Evolutionary conservation across 1,139 yeast genomes (phyloP), one percentile per base, ranked within the genome.

Genomic region (Dujonia santamariae): DNA sequence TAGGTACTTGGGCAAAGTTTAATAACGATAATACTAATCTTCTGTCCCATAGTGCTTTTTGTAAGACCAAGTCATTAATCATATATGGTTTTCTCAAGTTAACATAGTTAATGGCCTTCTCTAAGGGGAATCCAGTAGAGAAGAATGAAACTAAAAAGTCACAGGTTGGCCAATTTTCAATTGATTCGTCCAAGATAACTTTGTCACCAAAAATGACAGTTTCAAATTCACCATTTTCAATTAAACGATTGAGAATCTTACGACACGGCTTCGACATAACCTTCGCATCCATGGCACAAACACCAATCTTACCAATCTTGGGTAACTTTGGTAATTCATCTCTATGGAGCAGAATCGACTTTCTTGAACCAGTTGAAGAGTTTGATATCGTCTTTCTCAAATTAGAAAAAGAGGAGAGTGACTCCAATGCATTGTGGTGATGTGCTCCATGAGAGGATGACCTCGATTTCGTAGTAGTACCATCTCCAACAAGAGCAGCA

Each of bases 81-180:
- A 85, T 64, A 49, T 77, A 92, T 0, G 99, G 99, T 52, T 88
- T 86, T 35, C 98, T 75, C 43, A 90, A 75, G 43, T 87, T 83
- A 26, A 82, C 96, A 53, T 94, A 94, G 20, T 81, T 75, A 40
- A 94, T 90, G 2, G 98, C 98, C 59, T 94, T 94, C 51, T 92
- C 96, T 28, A 94, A 67, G 0, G 99, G 98, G 61, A 94, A 94
- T 0, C 99, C 99, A 24, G 80, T 78, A n/a, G 96, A 85, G 56
- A 92, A 92, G 59, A 92, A 92, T 48, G 94, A 82, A 42, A 92
- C 86, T 44, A 94, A 70, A 52, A 87, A 92, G 54, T 94, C 98
- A 64, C 98, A 94, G 27, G 96, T 87, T 21, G 98, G 99, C 98
- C 99, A 92, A 55, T 88, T 87, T 60, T 92, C 97, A 41, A 92